Evolutionary conservation across 257 asterid species (phyloP), one percentile per base, ranked within the genome.

Genomic region (Rauvolfia tetraphylla): DNA sequence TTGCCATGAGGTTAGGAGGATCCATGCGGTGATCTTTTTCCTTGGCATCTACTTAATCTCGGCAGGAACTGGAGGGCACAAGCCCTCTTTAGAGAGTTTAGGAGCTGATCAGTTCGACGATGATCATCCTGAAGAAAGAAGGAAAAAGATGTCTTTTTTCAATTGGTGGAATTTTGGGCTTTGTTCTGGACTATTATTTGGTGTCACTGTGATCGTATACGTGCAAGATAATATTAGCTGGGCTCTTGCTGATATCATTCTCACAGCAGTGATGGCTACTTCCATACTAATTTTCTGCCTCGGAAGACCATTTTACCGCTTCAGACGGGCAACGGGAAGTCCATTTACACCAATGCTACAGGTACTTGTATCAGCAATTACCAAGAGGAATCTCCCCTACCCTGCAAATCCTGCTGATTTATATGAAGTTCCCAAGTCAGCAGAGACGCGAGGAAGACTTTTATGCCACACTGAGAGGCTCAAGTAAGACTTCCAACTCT

Each of bases 91-190:
- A 12, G 96, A 95, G 87, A 93, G 99, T 88, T 95, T 95, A 70
- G 99, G 99, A 27, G 99, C 98, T 3, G 96, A 95, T 53, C 99
- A 95, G 75, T 95, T 95, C 41, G 99, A 95, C 56, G 99, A 93
- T 23, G 89, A 89, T 63, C 95, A 95, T 70, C 89, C 88, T 1
- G 74, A 68, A 25, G 99, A 95, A 70, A 79, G 96, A 34, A 83
- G 72, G 36, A 69, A 87, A 44, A 95, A 91, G 72, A 89, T 91
- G 92, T 95, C 98, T 0, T 95, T 86, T 68, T 95, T 95, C 88
- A 95, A 95, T 56, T 95, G 99, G 99, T 95, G 98, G 99, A 91
- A 82, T 54, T 85, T 84, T 25, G 96, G 89, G 33, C 90, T 95
- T 4, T 92, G 97, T 69, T 73, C 83, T 68, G 99, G 98, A 15